phyloP scores from a whole-genome alignment of 2,329 filamentous ascomycete genomes.

The Microsporum ferrugineum region DNA sequence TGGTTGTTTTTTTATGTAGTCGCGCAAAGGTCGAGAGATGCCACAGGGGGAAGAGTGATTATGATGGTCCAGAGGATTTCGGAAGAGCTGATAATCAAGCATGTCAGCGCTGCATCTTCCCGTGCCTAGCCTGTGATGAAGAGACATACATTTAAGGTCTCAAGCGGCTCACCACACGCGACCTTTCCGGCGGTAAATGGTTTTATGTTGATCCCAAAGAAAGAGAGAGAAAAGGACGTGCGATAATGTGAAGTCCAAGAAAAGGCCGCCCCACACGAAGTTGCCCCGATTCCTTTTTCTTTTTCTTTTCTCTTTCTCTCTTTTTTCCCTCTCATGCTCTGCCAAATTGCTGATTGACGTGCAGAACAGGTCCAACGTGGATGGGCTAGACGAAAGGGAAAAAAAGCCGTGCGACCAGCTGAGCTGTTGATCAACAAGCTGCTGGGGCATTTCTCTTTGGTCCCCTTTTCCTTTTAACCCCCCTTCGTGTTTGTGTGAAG shows the following conservation, averaged over 20 bases:
- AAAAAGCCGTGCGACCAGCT: constrained; percentile 2
- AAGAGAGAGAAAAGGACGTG: neutral
- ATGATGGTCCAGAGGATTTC: neutral
- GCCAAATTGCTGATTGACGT: neutral
- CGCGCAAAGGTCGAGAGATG: neutral
- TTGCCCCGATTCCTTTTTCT: neutral
- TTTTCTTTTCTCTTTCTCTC: neutral
- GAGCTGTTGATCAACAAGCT: constrained; percentile 3
- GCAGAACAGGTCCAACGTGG: constrained; percentile 1
- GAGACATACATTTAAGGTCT: neutral
- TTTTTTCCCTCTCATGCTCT: neutral
- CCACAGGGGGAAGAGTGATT: neutral
- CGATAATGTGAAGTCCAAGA: neutral
- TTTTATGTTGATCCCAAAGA: neutral
- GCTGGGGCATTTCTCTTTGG: neutral
- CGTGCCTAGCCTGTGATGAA: neutral
- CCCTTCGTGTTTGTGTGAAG: neutral
- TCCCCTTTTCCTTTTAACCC: neutral
- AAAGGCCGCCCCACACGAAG: neutral
- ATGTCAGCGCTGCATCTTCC: neutral
- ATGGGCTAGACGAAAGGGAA: neutral
- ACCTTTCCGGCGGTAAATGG: constrained; percentile 1
- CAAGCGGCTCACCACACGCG: constrained; percentile 1
- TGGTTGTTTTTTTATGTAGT: neutral
- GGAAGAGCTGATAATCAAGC: neutral